These are phyloP conservation scores for Vigna unguiculata DNA, from an alignment of 306 rosid genomes.

Conservation along the genomic window DNA sequence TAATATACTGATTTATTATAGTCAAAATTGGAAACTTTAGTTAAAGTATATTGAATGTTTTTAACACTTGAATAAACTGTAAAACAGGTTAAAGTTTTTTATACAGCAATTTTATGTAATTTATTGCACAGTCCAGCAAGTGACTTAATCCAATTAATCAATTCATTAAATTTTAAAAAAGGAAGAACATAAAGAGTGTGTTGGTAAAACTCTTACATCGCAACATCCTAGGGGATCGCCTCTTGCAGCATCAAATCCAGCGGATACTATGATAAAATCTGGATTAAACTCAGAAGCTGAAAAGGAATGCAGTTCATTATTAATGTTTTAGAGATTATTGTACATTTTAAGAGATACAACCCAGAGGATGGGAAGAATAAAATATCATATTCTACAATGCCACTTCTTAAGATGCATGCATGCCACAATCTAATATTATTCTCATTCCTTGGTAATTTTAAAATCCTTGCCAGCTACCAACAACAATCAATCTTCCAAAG, in stretches of 20 bases:
- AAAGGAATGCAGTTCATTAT: constrained; percentile 44
- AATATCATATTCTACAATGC: constrained; percentile 16
- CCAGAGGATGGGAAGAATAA: not conserved
- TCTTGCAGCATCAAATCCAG: constrained; percentile 99
- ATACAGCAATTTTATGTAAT: constrained; percentile 33
- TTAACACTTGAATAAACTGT: constrained; percentile 16
- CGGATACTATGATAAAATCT: constrained; percentile 92
- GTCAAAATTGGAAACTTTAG: constrained; percentile 11
- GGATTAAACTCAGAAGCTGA: constrained; percentile 93
- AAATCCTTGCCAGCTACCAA: constrained; percentile 19
- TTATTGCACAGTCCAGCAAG: constrained; percentile 27
- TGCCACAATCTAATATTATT: constrained; percentile 1
- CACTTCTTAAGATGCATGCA: not conserved
- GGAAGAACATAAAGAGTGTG: not conserved
- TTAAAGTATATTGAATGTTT: constrained; percentile 24
- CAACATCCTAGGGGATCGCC: constrained; percentile 98
- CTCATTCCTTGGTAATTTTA: not conserved
- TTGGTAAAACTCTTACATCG: constrained; percentile 68
- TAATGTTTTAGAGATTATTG: constrained; percentile 32
- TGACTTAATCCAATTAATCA: constrained; percentile 17
- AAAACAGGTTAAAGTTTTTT: constrained; percentile 22
- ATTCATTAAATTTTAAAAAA: constrained; percentile 6
- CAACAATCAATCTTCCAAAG: constrained; percentile 27
- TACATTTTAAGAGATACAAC: constrained; percentile 12
- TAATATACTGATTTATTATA: constrained; percentile 22